These are phyloP conservation scores for Aethionema arabicum DNA, from an alignment of 345 rosid species.

Conservation along the genomic window DNA sequence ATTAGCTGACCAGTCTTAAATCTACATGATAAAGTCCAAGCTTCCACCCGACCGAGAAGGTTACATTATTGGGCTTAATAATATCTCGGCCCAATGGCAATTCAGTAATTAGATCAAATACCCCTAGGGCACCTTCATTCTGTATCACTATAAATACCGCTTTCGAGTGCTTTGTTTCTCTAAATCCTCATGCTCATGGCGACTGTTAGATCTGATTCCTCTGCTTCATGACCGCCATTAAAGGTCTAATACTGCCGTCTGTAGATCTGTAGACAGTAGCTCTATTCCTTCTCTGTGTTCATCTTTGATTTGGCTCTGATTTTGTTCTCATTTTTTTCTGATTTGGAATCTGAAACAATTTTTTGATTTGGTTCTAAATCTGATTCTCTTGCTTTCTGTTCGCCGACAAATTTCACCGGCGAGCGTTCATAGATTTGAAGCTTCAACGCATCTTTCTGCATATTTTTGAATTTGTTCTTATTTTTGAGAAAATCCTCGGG, in stretches of 20 bases:
- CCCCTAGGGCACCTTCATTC: conserved; percentile 14
- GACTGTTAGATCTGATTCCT: neutral
- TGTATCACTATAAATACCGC: conserved; percentile 20
- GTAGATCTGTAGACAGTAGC: too few relatives aligned
- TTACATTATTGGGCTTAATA: neutral
- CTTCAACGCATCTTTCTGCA: too few relatives aligned
- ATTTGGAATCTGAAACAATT: too few relatives aligned
- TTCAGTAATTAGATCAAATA: neutral
- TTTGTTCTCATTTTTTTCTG: too few relatives aligned
- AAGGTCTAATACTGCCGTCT: too few relatives aligned
- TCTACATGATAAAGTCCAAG: neutral
- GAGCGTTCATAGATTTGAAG: too few relatives aligned
- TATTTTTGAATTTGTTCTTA: too few relatives aligned
- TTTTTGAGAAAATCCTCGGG: conserved; percentile 23
- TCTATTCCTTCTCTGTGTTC: too few relatives aligned
- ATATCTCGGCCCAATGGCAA: conserved; percentile 1
- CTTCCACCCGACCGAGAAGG: neutral
- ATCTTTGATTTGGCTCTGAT: too few relatives aligned
- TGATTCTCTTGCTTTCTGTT: too few relatives aligned
- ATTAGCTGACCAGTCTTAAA: neutral
- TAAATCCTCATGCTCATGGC: neutral
- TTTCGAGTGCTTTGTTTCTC: neutral
- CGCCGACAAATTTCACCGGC: too few relatives aligned
- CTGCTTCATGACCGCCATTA: neutral
- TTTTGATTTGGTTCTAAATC: too few relatives aligned